phyloP scores from a whole-genome alignment of 495 filamentous ascomycete genomes.

The Amphirosellinia nigrospora region DNA sequence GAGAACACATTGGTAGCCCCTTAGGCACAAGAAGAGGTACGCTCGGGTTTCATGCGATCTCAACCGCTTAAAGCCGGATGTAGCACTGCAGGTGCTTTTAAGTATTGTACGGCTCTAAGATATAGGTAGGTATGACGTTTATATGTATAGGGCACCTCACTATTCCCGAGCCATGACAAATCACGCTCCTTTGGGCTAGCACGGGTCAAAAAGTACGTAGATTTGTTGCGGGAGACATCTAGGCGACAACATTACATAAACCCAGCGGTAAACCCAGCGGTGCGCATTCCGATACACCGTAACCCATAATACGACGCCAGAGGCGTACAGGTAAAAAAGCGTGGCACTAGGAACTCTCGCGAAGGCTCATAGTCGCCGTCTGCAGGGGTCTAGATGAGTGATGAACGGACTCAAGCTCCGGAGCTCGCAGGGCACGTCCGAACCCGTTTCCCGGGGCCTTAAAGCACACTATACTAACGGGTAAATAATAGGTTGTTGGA shows the following conservation, averaged over 20 bases:
- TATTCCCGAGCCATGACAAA: conserved; percentile 10
- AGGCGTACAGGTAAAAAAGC: neutral
- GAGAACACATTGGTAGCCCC: too few relatives aligned
- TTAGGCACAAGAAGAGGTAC: too few relatives aligned
- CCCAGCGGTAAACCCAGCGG: neutral
- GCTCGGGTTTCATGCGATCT: too few relatives aligned
- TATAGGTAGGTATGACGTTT: too few relatives aligned
- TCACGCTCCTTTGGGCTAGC: neutral
- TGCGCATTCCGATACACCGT: neutral
- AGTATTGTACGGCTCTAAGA: too few relatives aligned
- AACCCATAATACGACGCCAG: neutral
- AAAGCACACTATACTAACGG: neutral
- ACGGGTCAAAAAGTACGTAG: neutral
- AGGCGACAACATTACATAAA: neutral
- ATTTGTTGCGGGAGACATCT: too few relatives aligned
- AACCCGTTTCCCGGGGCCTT: neutral
- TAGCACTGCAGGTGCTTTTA: too few relatives aligned
- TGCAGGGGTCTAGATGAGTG: conserved; percentile 6
- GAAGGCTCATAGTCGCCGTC: neutral
- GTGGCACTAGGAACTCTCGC: neutral
- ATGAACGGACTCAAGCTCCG: conserved; percentile 23
- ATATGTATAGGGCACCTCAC: too few relatives aligned
- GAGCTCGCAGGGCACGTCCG: conserved; percentile 18
- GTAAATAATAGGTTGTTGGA: conserved; percentile 43
- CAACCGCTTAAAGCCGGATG: too few relatives aligned